Conservation (phyloP, 306 rosid species). For the Delonix regia region DNA sequence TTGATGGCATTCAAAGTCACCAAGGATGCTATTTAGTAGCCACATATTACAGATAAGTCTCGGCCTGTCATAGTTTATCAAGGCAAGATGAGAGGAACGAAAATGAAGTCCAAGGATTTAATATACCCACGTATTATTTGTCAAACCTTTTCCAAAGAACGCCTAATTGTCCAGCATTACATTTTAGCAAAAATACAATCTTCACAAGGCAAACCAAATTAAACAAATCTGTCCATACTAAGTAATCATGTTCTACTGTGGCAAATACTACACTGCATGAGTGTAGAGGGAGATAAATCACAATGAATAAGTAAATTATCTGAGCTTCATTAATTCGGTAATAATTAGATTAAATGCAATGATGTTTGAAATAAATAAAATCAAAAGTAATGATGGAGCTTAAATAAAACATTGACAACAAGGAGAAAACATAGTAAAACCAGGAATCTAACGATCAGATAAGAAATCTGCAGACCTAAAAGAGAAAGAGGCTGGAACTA, state of each 20-base stretch:
- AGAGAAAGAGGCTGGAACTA: not conserved
- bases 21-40: not conserved
- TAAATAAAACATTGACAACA: too few species aligned
- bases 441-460: too few species aligned
- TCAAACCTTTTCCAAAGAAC: not conserved
- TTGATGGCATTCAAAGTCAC: not conserved
- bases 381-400: too few species aligned
- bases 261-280: not conserved
- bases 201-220: not conserved
- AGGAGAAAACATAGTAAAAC: too few species aligned
- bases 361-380: not conserved
- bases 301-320: not conserved
- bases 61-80: not conserved
- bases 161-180: not conserved
- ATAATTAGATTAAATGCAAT: not conserved
- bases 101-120: not conserved
- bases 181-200: not conserved
- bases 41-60: not conserved
- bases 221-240: not conserved
- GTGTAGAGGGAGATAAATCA: not conserved
- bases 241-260: not conserved
- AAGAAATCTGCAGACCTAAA: not conserved
- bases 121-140: not conserved
- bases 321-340: not conserved
- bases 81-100: not conserved